A percentile compares a stretch with the other conserved stretches of the same genome.
Conservation (phyloP, 176 grass and related monocot species). For the Oryza coarctata region DNA sequence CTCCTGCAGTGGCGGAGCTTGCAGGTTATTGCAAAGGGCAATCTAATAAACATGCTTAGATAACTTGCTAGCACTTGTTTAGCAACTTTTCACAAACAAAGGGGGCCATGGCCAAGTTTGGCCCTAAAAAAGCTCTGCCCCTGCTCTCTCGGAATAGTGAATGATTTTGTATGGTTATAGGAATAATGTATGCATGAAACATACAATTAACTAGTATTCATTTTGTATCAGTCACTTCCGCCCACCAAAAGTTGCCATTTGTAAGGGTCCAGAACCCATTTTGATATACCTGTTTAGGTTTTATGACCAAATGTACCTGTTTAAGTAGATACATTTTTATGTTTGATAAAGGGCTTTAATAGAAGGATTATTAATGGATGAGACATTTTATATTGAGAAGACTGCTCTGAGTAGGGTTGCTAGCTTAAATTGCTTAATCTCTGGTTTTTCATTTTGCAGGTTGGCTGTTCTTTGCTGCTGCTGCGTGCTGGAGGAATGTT, state of each 20-base stretch:
- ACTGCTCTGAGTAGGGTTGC: background rate
- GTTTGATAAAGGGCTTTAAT: background rate
- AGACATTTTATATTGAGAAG: background rate
- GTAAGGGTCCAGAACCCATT: background rate
- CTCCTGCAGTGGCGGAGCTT: no score
- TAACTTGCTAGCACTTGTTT: no score
- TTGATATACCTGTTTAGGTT: background rate
- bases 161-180: background rate
- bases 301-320: background rate
- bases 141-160: background rate
- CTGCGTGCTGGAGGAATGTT: slow-evolving; percentile 56
- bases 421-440: background rate
- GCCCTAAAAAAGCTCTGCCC: no score
- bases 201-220: background rate
- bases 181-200: background rate
- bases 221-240: background rate
- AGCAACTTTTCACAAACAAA: no score
- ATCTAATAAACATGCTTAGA: no score
- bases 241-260: background rate
- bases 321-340: background rate
- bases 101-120: no score
- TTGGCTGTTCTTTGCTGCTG: slow-evolving; percentile 58
- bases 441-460: slow-evolving; percentile 21
- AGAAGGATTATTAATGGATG: background rate
- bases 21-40: no score